Base-by-base conservation (phyloP, 2,329 filamentous ascomycete species). In the Kalaharituber pfeilii region DNA sequence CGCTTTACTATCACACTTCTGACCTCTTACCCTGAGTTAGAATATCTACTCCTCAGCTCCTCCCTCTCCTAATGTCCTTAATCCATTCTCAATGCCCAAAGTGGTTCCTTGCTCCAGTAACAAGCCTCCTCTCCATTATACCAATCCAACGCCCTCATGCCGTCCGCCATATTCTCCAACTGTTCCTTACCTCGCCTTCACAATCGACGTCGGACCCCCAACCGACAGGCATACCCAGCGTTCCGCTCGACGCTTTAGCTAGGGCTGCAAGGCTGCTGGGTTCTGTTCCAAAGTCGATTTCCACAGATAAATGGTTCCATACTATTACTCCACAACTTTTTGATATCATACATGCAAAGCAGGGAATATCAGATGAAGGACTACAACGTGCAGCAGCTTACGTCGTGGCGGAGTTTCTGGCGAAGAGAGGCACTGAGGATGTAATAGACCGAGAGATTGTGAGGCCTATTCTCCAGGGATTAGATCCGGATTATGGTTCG, bases 231-330 rank as follows among this genome's bases (percentile, higher is more conserved):
- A 53, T 57, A 25, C 28, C 57, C 8, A 56, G 58, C 18, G 51
- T 60, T 15, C 57, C 60, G 1, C 36, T 59, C 5, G 57, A 62
- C 9, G 60, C 60, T 2, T 55, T 62, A 5, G 47, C 55, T 5
- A 59, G 63, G 39, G 62, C 60, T 1, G 62, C 62, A 3, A 56
- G 56, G 6, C 56, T 64, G 3, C 61, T 64, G 45, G 59, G 61
- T 7, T 60, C 62, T 1, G 57, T 63, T 5, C 62, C 62, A n/a
- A 52, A 55, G 2, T 55, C 55, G 1, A 50, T 58, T 18, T 56
- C 29, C 7, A 33, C 56, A 30, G 56, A 55, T 6, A 56, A 55
- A 26, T 64, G 61, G 27, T 64, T 63, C 24, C 56, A 51, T 5
- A 58, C 45, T 20, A 52, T 63, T 9, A 58, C 58, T 25, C 58